Percentiles rank a stretch among this genome's conserved stretches.
Evolutionary conservation across 768 basidiomycete genomes (phyloP).

Genomic region (Lentinula sp.): DNA sequence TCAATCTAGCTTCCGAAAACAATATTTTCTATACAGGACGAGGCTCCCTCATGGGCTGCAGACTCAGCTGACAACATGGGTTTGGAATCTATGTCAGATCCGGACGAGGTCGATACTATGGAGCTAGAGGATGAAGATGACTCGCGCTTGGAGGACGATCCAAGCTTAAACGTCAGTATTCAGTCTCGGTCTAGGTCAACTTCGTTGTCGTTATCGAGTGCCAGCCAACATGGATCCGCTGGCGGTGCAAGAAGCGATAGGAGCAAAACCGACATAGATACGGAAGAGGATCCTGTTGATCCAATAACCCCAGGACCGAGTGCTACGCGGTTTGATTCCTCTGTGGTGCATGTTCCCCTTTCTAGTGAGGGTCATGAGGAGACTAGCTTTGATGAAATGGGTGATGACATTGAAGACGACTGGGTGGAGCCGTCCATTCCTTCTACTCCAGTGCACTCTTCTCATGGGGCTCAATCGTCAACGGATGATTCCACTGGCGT

Average conservation of each 20-base stretch:
- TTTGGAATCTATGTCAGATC: constrained; percentile 78
- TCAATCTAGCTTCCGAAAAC: constrained; percentile 47
- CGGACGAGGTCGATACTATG: constrained; percentile 55
- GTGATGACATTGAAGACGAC: constrained; percentile 42
- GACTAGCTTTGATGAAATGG: constrained; percentile 21
- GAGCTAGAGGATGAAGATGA: constrained; percentile 30
- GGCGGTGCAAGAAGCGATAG: constrained; percentile 21
- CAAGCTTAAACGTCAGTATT: constrained; percentile 35
- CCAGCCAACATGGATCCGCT: constrained; percentile 19
- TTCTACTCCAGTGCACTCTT: constrained; percentile 14
- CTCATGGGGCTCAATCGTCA: constrained; percentile 3
- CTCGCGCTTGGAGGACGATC: constrained; percentile 11
- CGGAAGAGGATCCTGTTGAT: constrained; percentile 66
- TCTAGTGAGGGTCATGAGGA: constrained; percentile 21
- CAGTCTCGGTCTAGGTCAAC: constrained; percentile 42
- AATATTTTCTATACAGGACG: constrained; percentile 85
- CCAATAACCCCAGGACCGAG: constrained; percentile 65
- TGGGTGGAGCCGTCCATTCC: constrained; percentile 69
- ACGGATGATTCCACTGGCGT: constrained; percentile 2
- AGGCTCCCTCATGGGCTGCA: constrained; percentile 78
- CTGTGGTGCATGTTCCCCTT: constrained; percentile 1
- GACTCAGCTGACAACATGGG: constrained; percentile 75
- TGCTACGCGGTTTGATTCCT: constrained; percentile 25
- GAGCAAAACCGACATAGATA: constrained; percentile 49
- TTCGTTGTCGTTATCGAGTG: constrained; percentile 36